Conservation (phyloP, 805 yeast species). For the Kluyveromyces siamensis region DNA sequence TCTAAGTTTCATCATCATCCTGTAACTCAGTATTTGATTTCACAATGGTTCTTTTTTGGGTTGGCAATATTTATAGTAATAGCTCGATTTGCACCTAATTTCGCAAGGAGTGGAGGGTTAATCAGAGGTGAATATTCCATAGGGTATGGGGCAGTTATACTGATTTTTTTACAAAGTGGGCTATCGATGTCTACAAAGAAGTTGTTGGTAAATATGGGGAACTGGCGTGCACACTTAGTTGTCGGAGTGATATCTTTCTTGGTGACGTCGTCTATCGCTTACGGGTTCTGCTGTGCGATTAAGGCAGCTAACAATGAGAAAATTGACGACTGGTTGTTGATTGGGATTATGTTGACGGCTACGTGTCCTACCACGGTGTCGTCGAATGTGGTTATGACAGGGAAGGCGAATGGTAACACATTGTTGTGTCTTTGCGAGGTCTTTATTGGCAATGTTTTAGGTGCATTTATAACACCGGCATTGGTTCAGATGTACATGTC, state of each 20-base stretch:
- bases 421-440: slow-evolving; percentile 75
- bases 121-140: slow-evolving; percentile 68
- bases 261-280: slow-evolving; percentile 61
- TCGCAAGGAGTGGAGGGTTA: slow-evolving; percentile 77
- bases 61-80: slow-evolving; percentile 66
- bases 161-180: slow-evolving; percentile 77
- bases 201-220: slow-evolving; percentile 49
- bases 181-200: slow-evolving; percentile 62
- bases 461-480: slow-evolving; percentile 85
- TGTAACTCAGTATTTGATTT: slow-evolving; percentile 2
- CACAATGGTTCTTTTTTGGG: slow-evolving; percentile 70
- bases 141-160: slow-evolving; percentile 79
- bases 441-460: slow-evolving; percentile 72
- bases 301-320: slow-evolving; percentile 43
- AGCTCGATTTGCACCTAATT: slow-evolving; percentile 70
- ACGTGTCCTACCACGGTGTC: slow-evolving; percentile 89
- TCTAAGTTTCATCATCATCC: neutral
- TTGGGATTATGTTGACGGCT: slow-evolving; percentile 75
- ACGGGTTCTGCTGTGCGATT: slow-evolving; percentile 64
- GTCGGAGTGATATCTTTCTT: slow-evolving; percentile 61
- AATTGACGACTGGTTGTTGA: slow-evolving; percentile 71
- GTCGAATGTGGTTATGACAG: slow-evolving; percentile 89
- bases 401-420: slow-evolving; percentile 76
- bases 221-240: slow-evolving; percentile 79
- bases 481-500: slow-evolving; percentile 60